Conservation (phyloP, 768 basidiomycete species). For the Rubroboletus pulcherrimus region DNA sequence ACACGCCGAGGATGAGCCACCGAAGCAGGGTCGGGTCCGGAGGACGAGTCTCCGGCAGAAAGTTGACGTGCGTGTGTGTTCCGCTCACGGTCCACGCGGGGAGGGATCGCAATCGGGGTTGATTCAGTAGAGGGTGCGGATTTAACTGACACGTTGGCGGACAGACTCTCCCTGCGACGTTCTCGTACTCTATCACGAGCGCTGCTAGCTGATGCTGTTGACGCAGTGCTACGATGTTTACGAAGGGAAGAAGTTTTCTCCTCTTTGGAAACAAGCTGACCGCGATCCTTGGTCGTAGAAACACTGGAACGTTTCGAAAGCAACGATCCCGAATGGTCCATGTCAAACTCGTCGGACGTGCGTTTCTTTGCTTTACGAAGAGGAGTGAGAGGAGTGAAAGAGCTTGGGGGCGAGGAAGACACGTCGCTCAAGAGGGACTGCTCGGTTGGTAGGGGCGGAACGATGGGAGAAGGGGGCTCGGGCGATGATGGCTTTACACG, state of each 20-base stretch:
- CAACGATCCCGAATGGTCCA: slow-evolving; percentile 65
- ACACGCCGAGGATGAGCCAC: slow-evolving; percentile 51
- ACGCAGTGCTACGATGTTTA: slow-evolving; percentile 71
- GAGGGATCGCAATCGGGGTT: slow-evolving; percentile 22
- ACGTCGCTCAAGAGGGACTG: slow-evolving; percentile 28
- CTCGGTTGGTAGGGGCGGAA: slow-evolving; percentile 32
- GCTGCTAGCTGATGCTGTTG: slow-evolving; percentile 38
- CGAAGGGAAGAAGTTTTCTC: slow-evolving; percentile 49
- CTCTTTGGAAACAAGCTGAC: slow-evolving; percentile 36
- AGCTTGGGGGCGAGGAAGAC: slow-evolving; percentile 53
- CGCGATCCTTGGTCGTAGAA: slow-evolving; percentile 29
- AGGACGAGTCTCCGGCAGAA: slow-evolving; percentile 66
- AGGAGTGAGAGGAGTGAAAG: slow-evolving; percentile 46
- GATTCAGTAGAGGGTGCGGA: slow-evolving; percentile 14
- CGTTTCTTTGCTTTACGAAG: slow-evolving; percentile 65
- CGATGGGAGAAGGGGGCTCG: slow-evolving; percentile 25
- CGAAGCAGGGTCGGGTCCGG: slow-evolving; percentile 48
- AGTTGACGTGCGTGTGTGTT: slow-evolving; percentile 58
- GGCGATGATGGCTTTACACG: slow-evolving; percentile 31
- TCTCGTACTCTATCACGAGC: slow-evolving; percentile 48
- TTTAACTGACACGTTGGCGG: slow-evolving; percentile 39
- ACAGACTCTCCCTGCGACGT: slow-evolving; percentile 49
- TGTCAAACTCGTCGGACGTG: slow-evolving; percentile 78
- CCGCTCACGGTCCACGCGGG: slow-evolving; percentile 28
- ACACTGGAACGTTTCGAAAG: slow-evolving; percentile 46